phyloP scores from a whole-genome alignment of 371 early-diverging fungal genomes.

The Lichtheimia ramosa region DNA sequence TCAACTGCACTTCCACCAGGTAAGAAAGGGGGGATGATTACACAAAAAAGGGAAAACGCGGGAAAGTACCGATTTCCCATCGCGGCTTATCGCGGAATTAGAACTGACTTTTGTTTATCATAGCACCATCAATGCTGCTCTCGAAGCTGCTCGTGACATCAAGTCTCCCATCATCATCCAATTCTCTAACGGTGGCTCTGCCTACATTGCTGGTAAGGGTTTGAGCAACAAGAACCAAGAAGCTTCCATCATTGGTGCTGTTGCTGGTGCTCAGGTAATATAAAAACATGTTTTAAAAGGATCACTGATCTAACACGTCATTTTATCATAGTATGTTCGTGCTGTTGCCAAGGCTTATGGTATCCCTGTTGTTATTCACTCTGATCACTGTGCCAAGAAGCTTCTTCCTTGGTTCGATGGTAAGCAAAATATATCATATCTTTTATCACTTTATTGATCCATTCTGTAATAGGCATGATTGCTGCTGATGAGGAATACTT shows the following conservation, averaged over 20 bases:
- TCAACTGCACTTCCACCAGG: slow-evolving; percentile 91
- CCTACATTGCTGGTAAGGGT: slow-evolving; percentile 91
- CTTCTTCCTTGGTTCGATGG: slow-evolving; percentile 94
- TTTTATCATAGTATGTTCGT: slow-evolving; percentile 68
- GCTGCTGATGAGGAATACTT: slow-evolving; percentile 91
- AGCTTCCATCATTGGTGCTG: slow-evolving; percentile 85
- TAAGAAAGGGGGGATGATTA: slow-evolving; percentile 10
- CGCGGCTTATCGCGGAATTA: neutral
- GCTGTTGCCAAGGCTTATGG: slow-evolving; percentile 88
- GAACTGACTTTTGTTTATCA: slow-evolving; percentile 3
- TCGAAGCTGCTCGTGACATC: slow-evolving; percentile 90
- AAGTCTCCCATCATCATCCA: slow-evolving; percentile 92
- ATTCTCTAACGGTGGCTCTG: slow-evolving; percentile 91
- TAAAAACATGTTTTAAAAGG: neutral
- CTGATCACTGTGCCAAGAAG: slow-evolving; percentile 95
- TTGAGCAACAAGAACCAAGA: slow-evolving; percentile 84
- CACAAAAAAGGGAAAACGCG: slow-evolving; percentile 2
- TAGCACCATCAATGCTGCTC: slow-evolving; percentile 85
- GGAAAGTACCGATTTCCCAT: neutral
- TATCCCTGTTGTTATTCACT: slow-evolving; percentile 86
- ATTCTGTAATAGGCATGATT: slow-evolving; percentile 59
- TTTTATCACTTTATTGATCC: neutral
- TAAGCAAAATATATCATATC: slow-evolving; percentile 9
- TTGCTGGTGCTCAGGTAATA: slow-evolving; percentile 81
- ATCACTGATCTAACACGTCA: neutral